A percentile compares a stretch with the other conserved stretches of the same genome.
Evolutionary conservation across 2,329 filamentous ascomycete species (phyloP).

Genomic region (Rosellinia necatrix): DNA sequence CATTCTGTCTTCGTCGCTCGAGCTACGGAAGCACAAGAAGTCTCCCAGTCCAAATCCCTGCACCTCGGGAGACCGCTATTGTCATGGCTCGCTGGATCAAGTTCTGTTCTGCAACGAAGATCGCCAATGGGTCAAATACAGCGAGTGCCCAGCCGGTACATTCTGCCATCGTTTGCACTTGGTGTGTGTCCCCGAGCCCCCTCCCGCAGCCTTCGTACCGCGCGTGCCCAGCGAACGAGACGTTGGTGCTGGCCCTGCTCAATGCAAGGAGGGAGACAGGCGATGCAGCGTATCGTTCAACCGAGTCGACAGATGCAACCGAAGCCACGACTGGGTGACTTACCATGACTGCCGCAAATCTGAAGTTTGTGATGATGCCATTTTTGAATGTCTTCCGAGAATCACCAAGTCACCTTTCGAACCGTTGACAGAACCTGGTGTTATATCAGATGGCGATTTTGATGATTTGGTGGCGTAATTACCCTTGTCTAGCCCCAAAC

Average conservation of each 20-base stretch:
- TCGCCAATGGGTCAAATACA: slow-evolving; percentile 16
- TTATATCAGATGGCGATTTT: neutral
- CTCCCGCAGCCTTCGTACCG: neutral
- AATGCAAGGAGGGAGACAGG: slow-evolving; percentile 23
- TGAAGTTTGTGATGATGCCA: slow-evolving; percentile 1
- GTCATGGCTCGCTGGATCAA: neutral
- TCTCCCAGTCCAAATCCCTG: neutral
- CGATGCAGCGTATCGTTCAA: slow-evolving; percentile 16
- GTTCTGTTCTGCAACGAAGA: slow-evolving; percentile 19
- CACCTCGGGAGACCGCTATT: slow-evolving; percentile 20
- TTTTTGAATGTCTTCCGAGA: slow-evolving; percentile 21
- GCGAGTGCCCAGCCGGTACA: neutral
- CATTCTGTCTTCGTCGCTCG: neutral
- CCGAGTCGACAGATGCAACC: slow-evolving; percentile 24
- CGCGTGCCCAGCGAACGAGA: too few relatives aligned
- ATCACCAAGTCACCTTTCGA: too few relatives aligned
- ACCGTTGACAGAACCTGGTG: too few relatives aligned
- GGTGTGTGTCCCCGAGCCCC: slow-evolving; percentile 11
- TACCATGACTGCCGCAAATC: slow-evolving; percentile 26
- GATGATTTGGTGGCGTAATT: too few relatives aligned
- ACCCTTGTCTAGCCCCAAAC: too few relatives aligned
- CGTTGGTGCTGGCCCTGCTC: too few relatives aligned
- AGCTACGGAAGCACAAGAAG: neutral
- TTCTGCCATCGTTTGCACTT: slow-evolving; percentile 24
- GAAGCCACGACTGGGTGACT: slow-evolving; percentile 16